phyloP scores from a whole-genome alignment of 2,329 filamentous ascomycete genomes.

The Colletotrichum echinochloae region DNA sequence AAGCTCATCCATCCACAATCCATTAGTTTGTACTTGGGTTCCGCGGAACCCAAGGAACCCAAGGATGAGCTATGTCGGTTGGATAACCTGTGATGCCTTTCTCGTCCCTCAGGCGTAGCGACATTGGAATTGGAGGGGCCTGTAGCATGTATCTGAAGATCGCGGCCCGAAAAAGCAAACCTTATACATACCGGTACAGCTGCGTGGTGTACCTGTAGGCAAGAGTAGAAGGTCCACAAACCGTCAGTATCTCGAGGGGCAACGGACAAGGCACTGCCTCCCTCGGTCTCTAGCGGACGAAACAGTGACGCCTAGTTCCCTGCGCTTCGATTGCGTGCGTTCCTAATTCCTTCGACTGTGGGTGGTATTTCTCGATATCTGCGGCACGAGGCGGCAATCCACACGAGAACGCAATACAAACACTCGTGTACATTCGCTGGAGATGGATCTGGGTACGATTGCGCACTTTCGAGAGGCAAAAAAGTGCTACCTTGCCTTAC shows the following conservation, averaged over 20 bases:
- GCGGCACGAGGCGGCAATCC: neutral
- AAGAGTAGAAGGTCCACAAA: neutral
- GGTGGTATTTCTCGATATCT: neutral
- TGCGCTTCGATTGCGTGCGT: neutral
- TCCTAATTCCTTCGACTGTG: neutral
- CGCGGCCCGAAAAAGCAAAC: neutral
- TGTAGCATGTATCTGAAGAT: neutral
- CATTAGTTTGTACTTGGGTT: too few species aligned
- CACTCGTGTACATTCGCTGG: neutral
- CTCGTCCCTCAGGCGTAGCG: neutral
- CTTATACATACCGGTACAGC: too few species aligned
- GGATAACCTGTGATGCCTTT: too few species aligned
- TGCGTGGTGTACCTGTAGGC: neutral
- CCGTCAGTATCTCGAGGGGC: neutral
- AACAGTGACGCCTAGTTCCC: neutral
- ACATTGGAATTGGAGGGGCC: neutral
- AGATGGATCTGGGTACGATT: neutral
- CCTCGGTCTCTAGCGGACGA: neutral
- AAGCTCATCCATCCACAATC: neutral
- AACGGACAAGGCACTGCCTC: neutral
- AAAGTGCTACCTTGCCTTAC: neutral
- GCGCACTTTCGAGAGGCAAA: neutral
- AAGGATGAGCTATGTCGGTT: too few species aligned
- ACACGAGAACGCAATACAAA: neutral
- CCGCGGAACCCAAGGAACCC: fast-evolving